Conservation (phyloP, 2,329 filamentous ascomycete genomes). For the Lecanicillium sp. region DNA sequence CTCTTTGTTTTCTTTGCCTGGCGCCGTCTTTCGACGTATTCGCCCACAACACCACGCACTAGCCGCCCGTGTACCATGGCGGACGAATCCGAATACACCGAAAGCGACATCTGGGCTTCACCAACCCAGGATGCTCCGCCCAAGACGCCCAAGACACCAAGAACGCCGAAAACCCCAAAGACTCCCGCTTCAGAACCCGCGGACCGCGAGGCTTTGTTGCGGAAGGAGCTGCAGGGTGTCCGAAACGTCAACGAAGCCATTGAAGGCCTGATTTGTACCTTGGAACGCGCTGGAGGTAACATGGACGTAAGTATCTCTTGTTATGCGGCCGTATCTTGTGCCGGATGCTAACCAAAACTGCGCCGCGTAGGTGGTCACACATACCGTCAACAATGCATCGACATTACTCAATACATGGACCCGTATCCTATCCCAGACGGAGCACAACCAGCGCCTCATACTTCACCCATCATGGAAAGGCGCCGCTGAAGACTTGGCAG, state of each 20-base stretch:
- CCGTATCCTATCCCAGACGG: conserved; percentile 89
- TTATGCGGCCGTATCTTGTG: neutral
- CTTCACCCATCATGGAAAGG: conserved; percentile 87
- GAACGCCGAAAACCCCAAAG: conserved; percentile 40
- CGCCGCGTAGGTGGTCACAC: conserved; percentile 73
- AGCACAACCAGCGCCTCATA: conserved; percentile 91
- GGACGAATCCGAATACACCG: conserved; percentile 36
- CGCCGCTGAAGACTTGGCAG: conserved; percentile 75
- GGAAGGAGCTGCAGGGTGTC: conserved; percentile 73
- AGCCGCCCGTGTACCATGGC: conserved; percentile 29
- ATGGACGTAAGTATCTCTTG: conserved; percentile 54
- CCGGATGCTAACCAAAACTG: conserved; percentile 6
- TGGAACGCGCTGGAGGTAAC: conserved; percentile 66
- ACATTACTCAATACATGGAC: conserved; percentile 93
- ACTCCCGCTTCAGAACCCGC: conserved; percentile 38
- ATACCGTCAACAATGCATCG: conserved; percentile 80
- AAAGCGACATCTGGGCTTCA: conserved; percentile 42
- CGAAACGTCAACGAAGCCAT: conserved; percentile 83
- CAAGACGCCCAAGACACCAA: conserved; percentile 34
- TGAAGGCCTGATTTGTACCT: conserved; percentile 64
- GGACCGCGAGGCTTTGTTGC: conserved; percentile 67
- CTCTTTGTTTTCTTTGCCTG: neutral
- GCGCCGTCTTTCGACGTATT: neutral
- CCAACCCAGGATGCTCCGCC: conserved; percentile 25
- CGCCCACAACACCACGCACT: conserved; percentile 2